Evolutionary conservation across 2,329 filamentous ascomycete genomes (phyloP), one percentile per base, ranked within the genome.

Genomic region (Apiospora kogelbergensis): DNA sequence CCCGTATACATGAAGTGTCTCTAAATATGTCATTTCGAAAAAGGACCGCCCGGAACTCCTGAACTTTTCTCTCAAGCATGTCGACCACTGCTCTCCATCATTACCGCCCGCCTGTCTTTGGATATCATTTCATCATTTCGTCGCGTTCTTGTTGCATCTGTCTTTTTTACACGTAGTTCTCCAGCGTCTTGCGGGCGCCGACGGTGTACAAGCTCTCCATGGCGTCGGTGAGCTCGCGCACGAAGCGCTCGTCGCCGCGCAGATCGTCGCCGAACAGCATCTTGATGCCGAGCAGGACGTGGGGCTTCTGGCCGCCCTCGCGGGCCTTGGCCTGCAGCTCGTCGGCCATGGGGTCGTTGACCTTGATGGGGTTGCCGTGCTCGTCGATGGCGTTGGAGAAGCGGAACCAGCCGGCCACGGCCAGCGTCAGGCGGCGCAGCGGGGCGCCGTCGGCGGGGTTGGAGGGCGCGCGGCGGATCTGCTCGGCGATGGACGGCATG

Each of bases 321-420:
- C 76, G 77, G 37, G 85, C 85, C 73, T 81, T 79, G 63, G 80
- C 78, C 76, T 84, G 80, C 5, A 87, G 81, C 72, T 84, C 78
- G 63, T 84, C 82, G 22, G 77, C 78, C 83, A 86, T 82, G 3
- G 84, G 84, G 73, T 87, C 85, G 42, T 85, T 83, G n/a, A 83
- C 76, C 69, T 77, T 76, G 70, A 80, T 80, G 20, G 73, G 57
- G 67, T 82, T 79, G 73, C 84, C 84, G 64, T 76, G 77, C 74
- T 87, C 84, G 70, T 86, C 82, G 13, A 84, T 77, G n/a, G 84
- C 85, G 65, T 82, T 80, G 68, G 87, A 69, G 77, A 86, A 86
- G 65, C 73, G 74, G 68, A 73, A 87, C 85, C 85, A 87, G 17
- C 80, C 81, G 45, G 79, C 85, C 0, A 81, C 79, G 68, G 82